A percentile compares a stretch with the other conserved stretches of the same genome.
phyloP scores from a whole-genome alignment of 2,329 filamentous ascomycete genomes.

The Sclerotinia nivalis region DNA sequence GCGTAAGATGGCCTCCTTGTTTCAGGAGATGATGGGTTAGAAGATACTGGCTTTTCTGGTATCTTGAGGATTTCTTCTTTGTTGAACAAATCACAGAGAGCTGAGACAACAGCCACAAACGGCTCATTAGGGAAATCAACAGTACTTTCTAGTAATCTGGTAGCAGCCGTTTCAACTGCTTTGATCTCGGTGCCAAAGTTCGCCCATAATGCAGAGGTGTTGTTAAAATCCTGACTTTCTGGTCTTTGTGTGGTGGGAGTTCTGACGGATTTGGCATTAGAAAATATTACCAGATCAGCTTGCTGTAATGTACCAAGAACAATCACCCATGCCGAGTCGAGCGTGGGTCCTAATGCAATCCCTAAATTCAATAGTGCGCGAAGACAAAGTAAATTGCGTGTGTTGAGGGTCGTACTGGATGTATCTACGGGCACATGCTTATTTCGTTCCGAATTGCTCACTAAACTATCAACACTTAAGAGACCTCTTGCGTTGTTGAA shows the following conservation, averaged over 20 bases:
- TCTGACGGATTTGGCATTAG: constrained; percentile 52
- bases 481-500: constrained; percentile 71
- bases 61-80: constrained; percentile 31
- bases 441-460: constrained; percentile 61
- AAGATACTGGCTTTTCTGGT: constrained; percentile 35
- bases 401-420: constrained; percentile 63
- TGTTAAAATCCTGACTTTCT: constrained; percentile 45
- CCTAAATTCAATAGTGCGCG: constrained; percentile 91
- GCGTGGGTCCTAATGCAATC: constrained; percentile 86
- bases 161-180: constrained; percentile 85
- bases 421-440: constrained; percentile 61
- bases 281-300: constrained; percentile 81
- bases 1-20: constrained; percentile 34
- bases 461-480: constrained; percentile 71
- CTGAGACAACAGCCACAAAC: constrained; percentile 74
- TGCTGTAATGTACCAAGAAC: constrained; percentile 90
- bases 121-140: constrained; percentile 82
- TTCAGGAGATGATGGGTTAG: constrained; percentile 32
- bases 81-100: constrained; percentile 71
- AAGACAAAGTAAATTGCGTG: constrained; percentile 85
- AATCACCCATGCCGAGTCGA: constrained; percentile 85
- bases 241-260: constrained; percentile 53
- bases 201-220: constrained; percentile 48
- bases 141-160: constrained; percentile 86
- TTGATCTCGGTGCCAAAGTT: constrained; percentile 80